phyloP scores from a whole-genome alignment of 1,139 yeast genomes.

The Nadsonia starkeyi-henricii region DNA sequence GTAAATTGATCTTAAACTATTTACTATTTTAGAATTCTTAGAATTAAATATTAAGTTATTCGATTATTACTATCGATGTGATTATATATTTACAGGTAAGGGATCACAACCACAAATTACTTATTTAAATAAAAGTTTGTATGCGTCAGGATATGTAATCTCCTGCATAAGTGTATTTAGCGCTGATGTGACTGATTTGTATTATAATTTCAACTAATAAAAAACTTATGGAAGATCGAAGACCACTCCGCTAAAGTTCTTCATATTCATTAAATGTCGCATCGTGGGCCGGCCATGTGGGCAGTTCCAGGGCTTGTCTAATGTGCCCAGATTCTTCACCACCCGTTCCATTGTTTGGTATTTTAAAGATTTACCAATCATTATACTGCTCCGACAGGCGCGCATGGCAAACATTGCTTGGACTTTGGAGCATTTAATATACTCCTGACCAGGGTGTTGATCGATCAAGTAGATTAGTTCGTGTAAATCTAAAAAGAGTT shows the following conservation, averaged over 20 bases:
- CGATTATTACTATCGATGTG: no score
- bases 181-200: no score
- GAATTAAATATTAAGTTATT: no score
- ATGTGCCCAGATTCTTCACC: slow-evolving; percentile 48
- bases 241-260: slow-evolving; percentile 9
- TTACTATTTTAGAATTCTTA: no score
- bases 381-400: slow-evolving; percentile 85
- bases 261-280: slow-evolving; percentile 61
- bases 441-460: slow-evolving; percentile 24
- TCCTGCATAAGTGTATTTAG: no score
- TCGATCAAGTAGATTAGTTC: slow-evolving; percentile 55
- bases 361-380: slow-evolving; percentile 72
- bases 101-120: no score
- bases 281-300: slow-evolving; percentile 98
- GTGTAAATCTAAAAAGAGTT: slow-evolving; percentile 41
- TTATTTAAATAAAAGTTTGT: no score
- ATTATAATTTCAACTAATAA: no score
- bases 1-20: no score
- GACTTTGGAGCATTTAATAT: slow-evolving; percentile 59
- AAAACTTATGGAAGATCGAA: slow-evolving; percentile 5
- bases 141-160: no score
- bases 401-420: slow-evolving; percentile 81
- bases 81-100: no score
- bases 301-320: slow-evolving; percentile 96
- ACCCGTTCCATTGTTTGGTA: slow-evolving; percentile 47